A percentile compares a stretch with the other conserved stretches of the same genome.
phyloP scores from a whole-genome alignment of 2,329 filamentous ascomycete species.

The Fusarium sp. region DNA sequence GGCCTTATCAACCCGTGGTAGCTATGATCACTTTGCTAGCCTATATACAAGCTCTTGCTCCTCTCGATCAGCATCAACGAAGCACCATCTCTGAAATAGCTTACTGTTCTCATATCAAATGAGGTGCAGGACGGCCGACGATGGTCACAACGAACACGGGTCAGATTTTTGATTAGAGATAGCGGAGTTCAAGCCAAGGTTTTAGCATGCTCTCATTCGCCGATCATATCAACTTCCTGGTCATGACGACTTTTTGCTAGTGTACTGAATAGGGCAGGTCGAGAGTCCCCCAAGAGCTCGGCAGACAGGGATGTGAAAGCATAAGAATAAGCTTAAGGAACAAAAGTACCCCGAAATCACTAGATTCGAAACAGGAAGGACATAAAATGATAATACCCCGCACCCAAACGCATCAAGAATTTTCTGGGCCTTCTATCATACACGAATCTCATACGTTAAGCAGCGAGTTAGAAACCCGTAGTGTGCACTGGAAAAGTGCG shows the following conservation, averaged over 20 bases:
- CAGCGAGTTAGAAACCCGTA: too few relatives aligned
- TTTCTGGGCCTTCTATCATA: too few relatives aligned
- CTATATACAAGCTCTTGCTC: too few relatives aligned
- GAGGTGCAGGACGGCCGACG: neutral
- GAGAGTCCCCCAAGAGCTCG: neutral
- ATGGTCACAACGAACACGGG: slow-evolving; percentile 12
- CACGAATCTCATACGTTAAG: too few relatives aligned
- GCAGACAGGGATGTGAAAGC: slow-evolving; percentile 32
- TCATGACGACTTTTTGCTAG: slow-evolving; percentile 5
- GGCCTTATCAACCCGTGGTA: slow-evolving; percentile 10
- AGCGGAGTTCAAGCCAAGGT: slow-evolving; percentile 4
- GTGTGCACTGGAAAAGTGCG: too few relatives aligned
- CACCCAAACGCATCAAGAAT: neutral
- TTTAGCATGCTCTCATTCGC: neutral
- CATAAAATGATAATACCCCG: neutral
- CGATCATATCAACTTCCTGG: neutral
- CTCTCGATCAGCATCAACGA: too few relatives aligned
- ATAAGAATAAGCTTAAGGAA: slow-evolving; percentile 40
- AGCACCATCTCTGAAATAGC: too few relatives aligned
- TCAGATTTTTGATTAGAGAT: slow-evolving; percentile 3
- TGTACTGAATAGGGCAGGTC: slow-evolving; percentile 38
- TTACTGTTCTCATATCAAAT: neutral
- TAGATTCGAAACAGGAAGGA: slow-evolving; percentile 27
- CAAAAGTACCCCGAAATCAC: slow-evolving; percentile 37
- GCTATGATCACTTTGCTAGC: neutral